Base-by-base conservation (phyloP, 106 monocot species). In the Phalaenopsis aphrodite region DNA sequence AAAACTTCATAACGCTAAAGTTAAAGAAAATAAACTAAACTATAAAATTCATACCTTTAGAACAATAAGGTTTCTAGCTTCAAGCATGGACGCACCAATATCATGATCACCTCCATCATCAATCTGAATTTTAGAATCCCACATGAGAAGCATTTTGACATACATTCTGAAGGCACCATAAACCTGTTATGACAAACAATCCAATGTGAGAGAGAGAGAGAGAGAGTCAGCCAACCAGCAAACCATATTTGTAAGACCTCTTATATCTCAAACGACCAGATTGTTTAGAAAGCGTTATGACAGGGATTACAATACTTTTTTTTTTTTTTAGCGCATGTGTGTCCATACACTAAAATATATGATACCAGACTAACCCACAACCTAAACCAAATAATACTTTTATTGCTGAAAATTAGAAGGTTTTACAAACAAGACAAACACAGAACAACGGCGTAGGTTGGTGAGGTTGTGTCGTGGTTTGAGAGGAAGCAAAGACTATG, bases 91-190 rank as follows among this genome's bases (percentile, higher is more conserved):
- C 45, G 82, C 79, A 55, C 87, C 75, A 58, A 91, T 84, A 81
- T 90, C 91, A 82, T 84, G 82, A 82, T 94, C 85, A 66, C 81
- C 88, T 76, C 96, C 94, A 64, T 91, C 94, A 84, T 94, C 94
- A 79, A 97, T 97, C 73, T 90, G 88, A 81, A 97, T 90, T 78
- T 80, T 92, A 16, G 94, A 92, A 72, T 97, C 78, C 96, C 96
- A 97, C 96, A 97, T 97, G 17, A 97, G 88, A 78, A 97, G 79
- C 94, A 97, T 90, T 78, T 97, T 97, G 16, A 94, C 90, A 80
- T 85, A 97, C 94, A 97, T 91, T 84, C 96, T 87, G 56, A 97
- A 97, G 16, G 94, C 94, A 38, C 96, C 96, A 87, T 86, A 97
- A 61, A 97, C 96, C 96, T 97, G 77, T 76, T 85, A 83, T 41